A percentile compares a stretch with the other conserved stretches of the same genome.
Evolutionary conservation across 306 rosid genomes (phyloP).

Genomic region (Lithocarpus polystachyus): DNA sequence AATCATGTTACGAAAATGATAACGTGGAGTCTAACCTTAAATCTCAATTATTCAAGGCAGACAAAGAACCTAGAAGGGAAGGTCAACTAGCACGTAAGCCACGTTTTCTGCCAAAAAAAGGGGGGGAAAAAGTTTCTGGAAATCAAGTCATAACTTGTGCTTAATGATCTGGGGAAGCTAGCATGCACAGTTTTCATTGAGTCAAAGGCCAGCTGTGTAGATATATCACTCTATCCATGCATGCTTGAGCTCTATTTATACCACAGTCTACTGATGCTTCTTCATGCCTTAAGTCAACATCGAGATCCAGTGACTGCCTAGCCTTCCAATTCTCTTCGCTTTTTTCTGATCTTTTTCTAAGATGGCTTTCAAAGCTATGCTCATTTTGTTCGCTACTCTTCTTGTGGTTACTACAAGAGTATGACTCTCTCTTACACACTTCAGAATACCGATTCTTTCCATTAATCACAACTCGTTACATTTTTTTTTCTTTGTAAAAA

Average conservation of each 20-base stretch:
- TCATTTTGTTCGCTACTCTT: constrained; percentile 38
- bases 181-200: neutral
- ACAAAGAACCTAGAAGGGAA: neutral
- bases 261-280: neutral
- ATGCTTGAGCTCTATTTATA: constrained; percentile 38
- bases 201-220: neutral
- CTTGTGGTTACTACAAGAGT: constrained; percentile 43
- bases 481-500: too few relatives aligned
- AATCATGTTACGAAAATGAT: too few relatives aligned
- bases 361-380: constrained; percentile 47
- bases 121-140: neutral
- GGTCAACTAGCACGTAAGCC: neutral
- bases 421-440: neutral
- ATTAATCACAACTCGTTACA: too few relatives aligned
- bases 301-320: neutral
- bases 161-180: neutral
- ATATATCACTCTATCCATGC: neutral
- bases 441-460: too few relatives aligned
- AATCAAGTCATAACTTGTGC: neutral
- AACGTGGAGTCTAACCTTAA: too few relatives aligned
- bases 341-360: neutral
- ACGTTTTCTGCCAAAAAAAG: too few relatives aligned
- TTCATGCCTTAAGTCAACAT: constrained; percentile 3
- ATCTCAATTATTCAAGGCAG: too few relatives aligned
- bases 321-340: constrained; percentile 1